These are phyloP conservation scores for Brettanomyces naardenensis DNA, from an alignment of 805 yeast species.

Conservation along the genomic window DNA sequence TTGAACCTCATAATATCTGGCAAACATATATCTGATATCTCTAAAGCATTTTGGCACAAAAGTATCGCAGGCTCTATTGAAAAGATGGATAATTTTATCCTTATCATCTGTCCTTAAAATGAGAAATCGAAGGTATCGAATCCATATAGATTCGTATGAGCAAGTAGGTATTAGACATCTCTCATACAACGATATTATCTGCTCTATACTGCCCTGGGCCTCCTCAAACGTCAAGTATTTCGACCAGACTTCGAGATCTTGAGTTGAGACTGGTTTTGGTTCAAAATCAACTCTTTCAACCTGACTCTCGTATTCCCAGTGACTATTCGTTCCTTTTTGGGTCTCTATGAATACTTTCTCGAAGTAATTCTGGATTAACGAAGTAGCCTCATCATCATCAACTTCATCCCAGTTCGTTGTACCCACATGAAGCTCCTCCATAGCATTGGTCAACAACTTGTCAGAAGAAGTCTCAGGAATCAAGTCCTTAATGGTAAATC, in stretches of 20 bases:
- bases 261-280: slow-evolving; percentile 34
- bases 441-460: slow-evolving; percentile 19
- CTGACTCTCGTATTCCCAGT: slow-evolving; percentile 69
- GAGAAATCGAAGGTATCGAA: slow-evolving; percentile 51
- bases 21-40: slow-evolving; percentile 23
- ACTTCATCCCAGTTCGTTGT: slow-evolving; percentile 5
- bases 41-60: slow-evolving; percentile 25
- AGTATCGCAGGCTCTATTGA: slow-evolving; percentile 41
- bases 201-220: slow-evolving; percentile 16
- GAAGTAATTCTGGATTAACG: slow-evolving; percentile 35
- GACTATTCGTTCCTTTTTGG: slow-evolving; percentile 43
- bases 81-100: slow-evolving; percentile 27
- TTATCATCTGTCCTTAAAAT: slow-evolving; percentile 26
- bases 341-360: slow-evolving; percentile 35
- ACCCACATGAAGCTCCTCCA: slow-evolving; percentile 2
- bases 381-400: slow-evolving; percentile 11
- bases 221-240: slow-evolving; percentile 49
- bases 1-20: slow-evolving; percentile 17
- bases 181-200: slow-evolving; percentile 50
- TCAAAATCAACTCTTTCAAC: slow-evolving; percentile 54
- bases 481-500: slow-evolving; percentile 26
- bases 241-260: slow-evolving; percentile 49
- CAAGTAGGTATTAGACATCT: slow-evolving; percentile 69
- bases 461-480: slow-evolving; percentile 21
- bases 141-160: slow-evolving; percentile 55